Base-by-base conservation (phyloP, 805 yeast species). In the Schwanniomyces yamadae region DNA sequence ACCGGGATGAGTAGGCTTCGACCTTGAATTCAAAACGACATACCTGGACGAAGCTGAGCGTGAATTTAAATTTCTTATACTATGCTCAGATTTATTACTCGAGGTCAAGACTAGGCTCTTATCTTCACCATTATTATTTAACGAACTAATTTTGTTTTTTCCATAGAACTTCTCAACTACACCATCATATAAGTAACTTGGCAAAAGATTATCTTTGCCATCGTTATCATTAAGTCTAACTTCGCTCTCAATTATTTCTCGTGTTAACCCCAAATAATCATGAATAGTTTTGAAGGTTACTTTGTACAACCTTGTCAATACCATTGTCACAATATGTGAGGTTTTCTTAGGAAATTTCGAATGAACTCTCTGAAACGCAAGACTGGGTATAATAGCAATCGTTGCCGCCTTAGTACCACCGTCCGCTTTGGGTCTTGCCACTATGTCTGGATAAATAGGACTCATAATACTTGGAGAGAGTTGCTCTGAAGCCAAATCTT, bases 281-380 rank as follows among this genome's bases (percentile, higher is more conserved):
- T 90, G 93, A 7, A 93, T 86, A 0, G 97, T 86, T 52, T 86
- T 90, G 59, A 91, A 80, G 0, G 98, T 91, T 6, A 93, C 96
- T 46, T 95, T 77, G 55, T 88, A 87, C 35, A 93, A 70, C 43
- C 95, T 75, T 1, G 95, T 82, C 37, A 91, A 63, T 16, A 91
- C 87, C 78, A 91, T 89, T 49, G 95, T 96, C 10, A 91, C 91
- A 20, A 93, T 90, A 57, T 90, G 96, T 0, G 96, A 86, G 0
- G 96, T 83, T 1, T 96, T 86, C 44, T 84, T 78, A 5, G 98
- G 98, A 53, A 81, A 87, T 48, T 80, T 84, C 20, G 66, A 55
- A 5, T 84, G 82, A 25, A 91, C 73, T 36, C 84, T 68, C 37
- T 77, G 72, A 48, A 91, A 93, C 0, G 97, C 85, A 34, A 78